These are phyloP conservation scores for Oryza brachyantha DNA, from an alignment of 176 grass and related monocot species.

Conservation along the genomic window DNA sequence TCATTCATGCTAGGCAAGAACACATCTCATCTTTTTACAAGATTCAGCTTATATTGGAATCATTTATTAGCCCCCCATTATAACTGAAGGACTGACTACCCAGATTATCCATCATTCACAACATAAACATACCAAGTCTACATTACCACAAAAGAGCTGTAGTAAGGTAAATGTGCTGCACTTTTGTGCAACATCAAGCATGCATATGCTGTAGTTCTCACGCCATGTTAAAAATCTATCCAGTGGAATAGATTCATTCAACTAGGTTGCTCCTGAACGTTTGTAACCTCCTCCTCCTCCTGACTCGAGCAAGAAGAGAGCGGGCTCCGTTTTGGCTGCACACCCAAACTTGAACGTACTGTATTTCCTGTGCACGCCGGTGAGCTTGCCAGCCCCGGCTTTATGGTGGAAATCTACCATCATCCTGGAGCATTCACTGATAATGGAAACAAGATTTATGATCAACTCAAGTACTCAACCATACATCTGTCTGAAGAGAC, in stretches of 20 bases:
- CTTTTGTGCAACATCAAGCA: slow-evolving; percentile 48
- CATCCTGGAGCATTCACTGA: slow-evolving; percentile 71
- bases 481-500: background rate
- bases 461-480: background rate
- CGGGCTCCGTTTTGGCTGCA: slow-evolving; percentile 52
- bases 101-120: background rate
- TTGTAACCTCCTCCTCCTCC: background rate
- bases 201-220: slow-evolving; percentile 29
- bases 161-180: slow-evolving; percentile 29
- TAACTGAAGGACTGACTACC: background rate
- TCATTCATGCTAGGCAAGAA: background rate
- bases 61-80: slow-evolving; percentile 12
- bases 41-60: background rate
- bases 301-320: slow-evolving; percentile 57
- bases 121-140: background rate
- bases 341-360: slow-evolving; percentile 72
- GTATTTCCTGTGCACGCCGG: slow-evolving; percentile 70
- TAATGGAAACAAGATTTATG: background rate
- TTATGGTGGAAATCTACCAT: slow-evolving; percentile 87
- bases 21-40: slow-evolving; percentile 21
- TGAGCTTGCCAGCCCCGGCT: slow-evolving; percentile 60
- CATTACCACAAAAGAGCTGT: background rate
- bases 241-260: slow-evolving; percentile 36
- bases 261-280: slow-evolving; percentile 4
- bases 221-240: slow-evolving; percentile 23